Percentiles rank a stretch among this genome's conserved stretches.
phyloP scores from a whole-genome alignment of 352 stramenopile genomes.

The Globisporangium okanoganense region DNA sequence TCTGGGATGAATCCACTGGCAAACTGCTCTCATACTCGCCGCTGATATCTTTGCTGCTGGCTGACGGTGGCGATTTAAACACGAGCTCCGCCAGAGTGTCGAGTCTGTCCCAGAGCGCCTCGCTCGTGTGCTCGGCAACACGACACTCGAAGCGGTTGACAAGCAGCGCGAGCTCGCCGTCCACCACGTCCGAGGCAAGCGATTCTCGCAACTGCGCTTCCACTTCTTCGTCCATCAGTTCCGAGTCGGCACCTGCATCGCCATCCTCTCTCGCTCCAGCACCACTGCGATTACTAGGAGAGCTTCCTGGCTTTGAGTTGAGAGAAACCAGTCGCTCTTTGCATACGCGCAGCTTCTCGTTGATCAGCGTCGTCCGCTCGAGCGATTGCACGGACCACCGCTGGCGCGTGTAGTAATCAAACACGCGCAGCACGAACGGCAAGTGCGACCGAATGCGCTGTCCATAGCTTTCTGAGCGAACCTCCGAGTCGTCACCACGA shows the following conservation, averaged over 20 bases:
- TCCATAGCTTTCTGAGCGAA: neutral
- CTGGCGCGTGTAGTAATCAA: conserved; percentile 27
- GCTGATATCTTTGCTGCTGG: neutral
- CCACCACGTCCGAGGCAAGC: neutral
- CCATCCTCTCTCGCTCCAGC: neutral
- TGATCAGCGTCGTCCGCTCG: conserved; percentile 21
- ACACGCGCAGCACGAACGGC: conserved; percentile 12
- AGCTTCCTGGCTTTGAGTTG: neutral
- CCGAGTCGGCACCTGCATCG: neutral
- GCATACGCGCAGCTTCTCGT: conserved; percentile 19
- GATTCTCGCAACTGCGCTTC: conserved; percentile 11
- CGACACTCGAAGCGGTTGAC: conserved; percentile 38
- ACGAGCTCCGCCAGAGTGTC: neutral
- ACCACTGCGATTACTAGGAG: neutral
- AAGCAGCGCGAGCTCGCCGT: conserved; percentile 19
- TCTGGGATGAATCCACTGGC: neutral
- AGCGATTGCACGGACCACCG: conserved; percentile 27
- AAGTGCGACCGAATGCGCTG: conserved; percentile 8
- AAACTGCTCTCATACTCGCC: neutral
- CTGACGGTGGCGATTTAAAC: neutral
- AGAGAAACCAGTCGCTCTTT: conserved; percentile 13
- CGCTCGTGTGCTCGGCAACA: conserved; percentile 23
- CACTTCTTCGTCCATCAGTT: neutral
- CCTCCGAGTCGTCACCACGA: neutral
- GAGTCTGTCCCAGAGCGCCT: conserved; percentile 16